These are phyloP conservation scores for Stramenopiles sp. DNA, from an alignment of 352 stramenopile genomes.

Conservation along the genomic window DNA sequence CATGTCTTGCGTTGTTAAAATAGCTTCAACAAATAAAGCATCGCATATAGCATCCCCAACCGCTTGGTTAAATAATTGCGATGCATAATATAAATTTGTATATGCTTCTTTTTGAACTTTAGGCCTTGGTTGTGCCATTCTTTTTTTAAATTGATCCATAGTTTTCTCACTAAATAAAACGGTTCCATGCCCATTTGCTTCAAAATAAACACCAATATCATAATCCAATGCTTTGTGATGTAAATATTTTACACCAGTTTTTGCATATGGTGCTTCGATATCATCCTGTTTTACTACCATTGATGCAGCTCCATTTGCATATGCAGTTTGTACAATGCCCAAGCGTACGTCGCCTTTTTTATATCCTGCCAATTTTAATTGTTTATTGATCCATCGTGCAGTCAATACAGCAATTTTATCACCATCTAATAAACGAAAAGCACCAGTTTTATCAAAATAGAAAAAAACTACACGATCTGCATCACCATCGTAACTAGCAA, in stretches of 20 bases:
- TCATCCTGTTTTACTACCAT: conserved; percentile 53
- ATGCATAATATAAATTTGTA: conserved; percentile 49
- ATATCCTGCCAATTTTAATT: conserved; percentile 45
- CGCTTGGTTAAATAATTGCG: conserved; percentile 81
- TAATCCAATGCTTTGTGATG: conserved; percentile 80
- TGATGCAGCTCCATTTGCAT: conserved; percentile 87
- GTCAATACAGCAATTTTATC: conserved; percentile 94
- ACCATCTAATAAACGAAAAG: conserved; percentile 75
- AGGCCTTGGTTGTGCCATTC: conserved; percentile 37
- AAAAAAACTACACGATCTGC: conserved; percentile 95
- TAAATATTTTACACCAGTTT: conserved; percentile 94
- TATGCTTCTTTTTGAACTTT: conserved; percentile 45
- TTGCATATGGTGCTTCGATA: conserved; percentile 60
- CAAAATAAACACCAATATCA: conserved; percentile 97
- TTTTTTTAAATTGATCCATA: conserved; percentile 51
- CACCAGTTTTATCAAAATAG: conserved; percentile 49
- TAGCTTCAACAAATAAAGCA: conserved; percentile 79
- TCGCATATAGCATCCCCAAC: conserved; percentile 92
- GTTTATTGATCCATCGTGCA: conserved; percentile 70
- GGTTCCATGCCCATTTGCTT: conserved; percentile 96
- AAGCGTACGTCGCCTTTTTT: conserved; percentile 52
- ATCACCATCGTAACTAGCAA: conserved; percentile 88
- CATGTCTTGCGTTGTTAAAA: conserved; percentile 69
- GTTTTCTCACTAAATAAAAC: conserved; percentile 78
- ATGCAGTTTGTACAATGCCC: conserved; percentile 93